These are phyloP conservation scores for Diaporthe citri DNA, from an alignment of 2,329 filamentous ascomycete genomes.

Conservation along the genomic window DNA sequence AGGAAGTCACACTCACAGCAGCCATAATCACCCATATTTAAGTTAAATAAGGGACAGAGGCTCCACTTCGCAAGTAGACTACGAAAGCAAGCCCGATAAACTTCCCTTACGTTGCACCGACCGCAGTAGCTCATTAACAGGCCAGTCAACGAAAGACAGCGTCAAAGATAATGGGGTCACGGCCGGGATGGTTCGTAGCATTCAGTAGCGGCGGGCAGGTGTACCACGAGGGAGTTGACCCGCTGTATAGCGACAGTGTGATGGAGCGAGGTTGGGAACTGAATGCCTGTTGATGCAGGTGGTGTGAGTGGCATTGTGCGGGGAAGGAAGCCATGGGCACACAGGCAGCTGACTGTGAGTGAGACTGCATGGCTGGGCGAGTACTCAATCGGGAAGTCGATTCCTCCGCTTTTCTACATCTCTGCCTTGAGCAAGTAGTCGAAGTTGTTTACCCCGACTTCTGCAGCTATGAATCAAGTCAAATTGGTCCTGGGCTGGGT, in stretches of 20 bases:
- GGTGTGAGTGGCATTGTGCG: slow-evolving; percentile 17
- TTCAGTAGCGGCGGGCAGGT: not conserved
- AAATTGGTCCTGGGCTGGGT: not conserved
- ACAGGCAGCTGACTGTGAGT: not conserved
- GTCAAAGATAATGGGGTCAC: not conserved
- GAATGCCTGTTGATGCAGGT: slow-evolving; percentile 6
- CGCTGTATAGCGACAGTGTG: not conserved
- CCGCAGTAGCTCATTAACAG: not conserved
- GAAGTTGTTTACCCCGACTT: not conserved
- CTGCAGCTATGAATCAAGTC: not conserved
- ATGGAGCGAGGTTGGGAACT: not conserved
- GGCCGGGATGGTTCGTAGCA: slow-evolving; percentile 1
- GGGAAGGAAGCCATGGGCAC: not conserved
- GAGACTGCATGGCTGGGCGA: slow-evolving; percentile 17
- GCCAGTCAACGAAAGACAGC: not conserved
- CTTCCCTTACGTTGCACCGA: not conserved
- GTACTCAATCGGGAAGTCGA: not conserved
- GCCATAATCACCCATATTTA: slow-evolving; percentile 27
- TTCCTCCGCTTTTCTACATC: not conserved
- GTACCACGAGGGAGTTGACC: not conserved
- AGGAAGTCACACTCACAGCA: not conserved
- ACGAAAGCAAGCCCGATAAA: not conserved
- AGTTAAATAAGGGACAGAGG: not conserved
- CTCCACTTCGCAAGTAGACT: not conserved
- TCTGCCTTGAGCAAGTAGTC: not conserved